Conservation (phyloP, 345 rosid genomes). For the Salix exigua region DNA sequence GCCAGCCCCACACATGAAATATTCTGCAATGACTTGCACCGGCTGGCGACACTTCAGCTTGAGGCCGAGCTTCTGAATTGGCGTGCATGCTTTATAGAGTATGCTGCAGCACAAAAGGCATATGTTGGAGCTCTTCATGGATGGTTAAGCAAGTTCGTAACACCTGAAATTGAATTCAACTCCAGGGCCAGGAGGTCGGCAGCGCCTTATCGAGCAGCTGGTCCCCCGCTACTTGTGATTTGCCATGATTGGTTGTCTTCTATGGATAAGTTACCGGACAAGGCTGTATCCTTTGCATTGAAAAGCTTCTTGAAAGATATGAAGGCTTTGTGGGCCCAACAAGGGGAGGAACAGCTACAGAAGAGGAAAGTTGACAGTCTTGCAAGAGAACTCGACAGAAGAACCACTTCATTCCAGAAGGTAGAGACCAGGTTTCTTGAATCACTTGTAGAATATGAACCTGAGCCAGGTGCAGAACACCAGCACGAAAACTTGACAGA, state of each 20-base stretch:
- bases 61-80: constrained; percentile 68
- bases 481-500: constrained; percentile 26
- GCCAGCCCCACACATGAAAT: constrained; percentile 48
- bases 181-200: constrained; percentile 45
- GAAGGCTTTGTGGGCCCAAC: constrained; percentile 55
- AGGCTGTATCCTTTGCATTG: constrained; percentile 41
- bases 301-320: constrained; percentile 61
- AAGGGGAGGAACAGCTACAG: constrained; percentile 60
- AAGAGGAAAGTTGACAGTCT: constrained; percentile 63
- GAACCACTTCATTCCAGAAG: constrained; percentile 39
- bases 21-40: constrained; percentile 59
- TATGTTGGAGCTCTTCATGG: constrained; percentile 52
- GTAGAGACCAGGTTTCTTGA: constrained; percentile 47
- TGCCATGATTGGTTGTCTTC: constrained; percentile 51
- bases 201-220: constrained; percentile 32
- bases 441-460: constrained; percentile 32
- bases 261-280: constrained; percentile 48
- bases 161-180: constrained; percentile 53
- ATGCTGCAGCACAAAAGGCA: constrained; percentile 50
- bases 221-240: constrained; percentile 52
- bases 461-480: constrained; percentile 26
- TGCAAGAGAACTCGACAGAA: constrained; percentile 57
- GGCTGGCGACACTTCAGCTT: constrained; percentile 71
- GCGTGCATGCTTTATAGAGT: constrained; percentile 49
- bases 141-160: constrained; percentile 66